phyloP scores from a whole-genome alignment of 2,329 filamentous ascomycete genomes.

The Bipolaris cookei region DNA sequence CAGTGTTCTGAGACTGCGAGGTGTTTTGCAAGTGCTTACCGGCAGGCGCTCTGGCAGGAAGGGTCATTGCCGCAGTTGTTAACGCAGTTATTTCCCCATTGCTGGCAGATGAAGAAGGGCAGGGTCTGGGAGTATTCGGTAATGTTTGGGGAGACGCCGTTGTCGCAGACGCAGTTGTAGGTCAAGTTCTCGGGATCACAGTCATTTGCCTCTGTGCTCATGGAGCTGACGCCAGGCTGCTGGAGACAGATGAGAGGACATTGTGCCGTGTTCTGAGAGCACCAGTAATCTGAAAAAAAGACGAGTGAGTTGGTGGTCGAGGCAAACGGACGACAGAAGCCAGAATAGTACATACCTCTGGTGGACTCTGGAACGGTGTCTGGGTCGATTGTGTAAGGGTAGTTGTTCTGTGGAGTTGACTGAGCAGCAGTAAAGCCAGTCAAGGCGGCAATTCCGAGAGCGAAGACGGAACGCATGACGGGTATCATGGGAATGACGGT shows the following conservation, averaged over 20 bases:
- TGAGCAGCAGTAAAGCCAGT: conserved; percentile 61
- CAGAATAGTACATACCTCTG: conserved; percentile 56
- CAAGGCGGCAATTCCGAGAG: conserved; percentile 60
- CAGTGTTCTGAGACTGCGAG: not conserved
- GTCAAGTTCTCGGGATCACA: conserved; percentile 69
- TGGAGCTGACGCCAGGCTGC: conserved; percentile 52
- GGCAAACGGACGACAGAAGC: not conserved
- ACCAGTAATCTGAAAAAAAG: conserved; percentile 64
- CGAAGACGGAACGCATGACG: conserved; percentile 56
- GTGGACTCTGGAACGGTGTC: conserved; percentile 60
- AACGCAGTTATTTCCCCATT: conserved; percentile 74
- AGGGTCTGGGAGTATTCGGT: conserved; percentile 79
- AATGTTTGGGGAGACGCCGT: conserved; percentile 71
- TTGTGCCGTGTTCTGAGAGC: conserved; percentile 64
- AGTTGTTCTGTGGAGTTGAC: conserved; percentile 31
- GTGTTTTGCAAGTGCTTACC: conserved; percentile 37
- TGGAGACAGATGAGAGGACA: conserved; percentile 78
- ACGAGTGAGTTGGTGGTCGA: conserved; percentile 25
- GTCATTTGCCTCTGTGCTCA: conserved; percentile 64
- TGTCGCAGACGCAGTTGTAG: conserved; percentile 76
- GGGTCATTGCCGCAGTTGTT: conserved; percentile 62
- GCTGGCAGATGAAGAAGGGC: conserved; percentile 76
- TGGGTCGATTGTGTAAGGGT: conserved; percentile 65
- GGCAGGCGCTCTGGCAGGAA: conserved; percentile 66
- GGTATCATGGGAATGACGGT: conserved; percentile 8